Evolutionary conservation across 306 rosid genomes (phyloP), one percentile per base, ranked within the genome.

Genomic region (Dryas drummondii): DNA sequence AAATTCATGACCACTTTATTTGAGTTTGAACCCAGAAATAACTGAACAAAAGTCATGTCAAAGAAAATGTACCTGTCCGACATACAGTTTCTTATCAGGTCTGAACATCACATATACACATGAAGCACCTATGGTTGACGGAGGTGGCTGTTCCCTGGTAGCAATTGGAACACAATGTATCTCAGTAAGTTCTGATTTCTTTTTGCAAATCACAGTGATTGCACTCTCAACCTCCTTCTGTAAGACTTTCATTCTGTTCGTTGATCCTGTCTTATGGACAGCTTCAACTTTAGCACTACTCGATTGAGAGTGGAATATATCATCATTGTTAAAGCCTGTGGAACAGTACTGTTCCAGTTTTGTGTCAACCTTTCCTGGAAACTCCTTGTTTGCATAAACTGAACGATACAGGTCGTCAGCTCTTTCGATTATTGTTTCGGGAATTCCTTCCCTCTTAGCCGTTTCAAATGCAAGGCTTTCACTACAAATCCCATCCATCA

Each of bases 391-490:
- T 4, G 84, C 86, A 63, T 77, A 87, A 79, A 81, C 87, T 52
- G 90, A 88, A 48, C 50, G 76, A 84, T 91, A 91, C 76, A 91
- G 84, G 72, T 82, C 85, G 76, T 94, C 89, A 22, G 97, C 98
- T 86, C 98, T 81, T 73, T 82, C 80, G 76, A 94, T 87, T 78
- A 94, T 83, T 74, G 70, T 60, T 78, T 90, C 96, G 7, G 93
- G 84, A 69, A 94, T 55, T 56, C 98, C 96, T 84, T 94, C 97
- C 76, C 79, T 86, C 88, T 74, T 81, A 47, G 98, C 97, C 58
- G 98, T 94, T 90, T 94, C 98, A 81, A 94, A 94, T 15, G 97
- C 98, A 76, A 94, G 97, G 83, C 97, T 94, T 82, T 91, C 98
- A 80, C 86, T 88, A 71, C 98, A 94, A 48, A 88, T 78, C 64